These are phyloP conservation scores for Aspergillus sp. DNA, from an alignment of 2,329 filamentous ascomycete species.

Conservation along the genomic window DNA sequence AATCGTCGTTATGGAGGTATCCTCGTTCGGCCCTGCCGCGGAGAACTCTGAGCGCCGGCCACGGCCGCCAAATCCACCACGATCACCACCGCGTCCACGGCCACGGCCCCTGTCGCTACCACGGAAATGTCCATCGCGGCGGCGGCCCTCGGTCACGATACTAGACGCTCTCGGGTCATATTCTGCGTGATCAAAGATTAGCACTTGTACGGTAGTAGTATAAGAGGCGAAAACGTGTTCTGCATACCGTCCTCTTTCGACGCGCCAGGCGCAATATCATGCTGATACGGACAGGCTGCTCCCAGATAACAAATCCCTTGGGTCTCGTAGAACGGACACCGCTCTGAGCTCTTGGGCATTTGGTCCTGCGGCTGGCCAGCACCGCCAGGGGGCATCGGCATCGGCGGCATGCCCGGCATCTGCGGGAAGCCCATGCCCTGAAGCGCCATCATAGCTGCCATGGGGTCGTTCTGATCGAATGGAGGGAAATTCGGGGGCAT, in stretches of 20 bases:
- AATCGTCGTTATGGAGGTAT: constrained; percentile 55
- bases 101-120: constrained; percentile 35
- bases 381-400: constrained; percentile 35
- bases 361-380: constrained; percentile 28
- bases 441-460: constrained; percentile 54
- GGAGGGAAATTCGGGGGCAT: constrained; percentile 49
- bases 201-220: background rate
- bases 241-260: constrained; percentile 38
- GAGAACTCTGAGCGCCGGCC: constrained; percentile 55
- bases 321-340: constrained; percentile 58
- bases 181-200: constrained; percentile 30
- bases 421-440: constrained; percentile 53
- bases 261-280: constrained; percentile 47
- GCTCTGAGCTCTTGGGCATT: constrained; percentile 36
- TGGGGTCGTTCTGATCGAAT: constrained; percentile 56
- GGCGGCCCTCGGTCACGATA: constrained; percentile 35
- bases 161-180: constrained; percentile 56
- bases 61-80: constrained; percentile 40
- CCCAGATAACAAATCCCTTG: constrained; percentile 60
- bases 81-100: constrained; percentile 43
- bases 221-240: background rate
- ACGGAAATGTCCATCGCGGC: constrained; percentile 23
- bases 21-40: constrained; percentile 50
- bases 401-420: constrained; percentile 46
- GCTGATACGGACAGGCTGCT: constrained; percentile 57